Evolutionary conservation across 306 rosid genomes (phyloP).

Genomic region (Begonia loranthoides): DNA sequence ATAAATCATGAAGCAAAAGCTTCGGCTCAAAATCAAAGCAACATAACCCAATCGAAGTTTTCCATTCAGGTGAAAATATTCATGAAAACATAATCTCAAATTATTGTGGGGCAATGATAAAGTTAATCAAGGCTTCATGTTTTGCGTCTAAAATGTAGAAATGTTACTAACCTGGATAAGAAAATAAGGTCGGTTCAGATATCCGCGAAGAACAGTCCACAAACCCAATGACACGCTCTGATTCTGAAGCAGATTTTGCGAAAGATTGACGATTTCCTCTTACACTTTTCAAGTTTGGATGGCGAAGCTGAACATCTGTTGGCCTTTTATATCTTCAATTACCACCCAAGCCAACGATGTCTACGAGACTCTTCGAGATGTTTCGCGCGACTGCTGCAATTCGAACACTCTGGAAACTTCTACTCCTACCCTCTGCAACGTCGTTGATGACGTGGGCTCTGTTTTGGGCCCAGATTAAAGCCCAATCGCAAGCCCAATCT

Average conservation of each 20-base stretch:
- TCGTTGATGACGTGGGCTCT: conserved; percentile 7
- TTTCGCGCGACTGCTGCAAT: conserved; percentile 22
- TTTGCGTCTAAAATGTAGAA: too few species aligned
- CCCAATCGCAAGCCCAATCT: too few species aligned
- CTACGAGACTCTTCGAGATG: conserved; percentile 18
- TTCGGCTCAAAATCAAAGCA: too few species aligned
- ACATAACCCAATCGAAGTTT: too few species aligned
- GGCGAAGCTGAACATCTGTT: accelerated
- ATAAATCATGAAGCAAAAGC: too few species aligned
- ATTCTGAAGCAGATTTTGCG: background rate
- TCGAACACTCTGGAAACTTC: conserved; percentile 21
- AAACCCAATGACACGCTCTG: conserved; percentile 21
- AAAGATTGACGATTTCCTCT: background rate
- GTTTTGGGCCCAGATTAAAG: too few species aligned
- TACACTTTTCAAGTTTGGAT: background rate
- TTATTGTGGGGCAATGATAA: too few species aligned
- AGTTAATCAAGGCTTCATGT: too few species aligned
- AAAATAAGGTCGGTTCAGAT: background rate
- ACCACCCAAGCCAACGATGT: background rate
- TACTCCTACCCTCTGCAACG: conserved; percentile 2
- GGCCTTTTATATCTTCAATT: conserved; percentile 2
- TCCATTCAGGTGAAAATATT: too few species aligned
- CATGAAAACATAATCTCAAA: too few species aligned
- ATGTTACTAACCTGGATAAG: too few species aligned
- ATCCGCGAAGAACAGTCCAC: conserved; percentile 39